Evolutionary conservation across 352 stramenopile genomes (phyloP), one percentile per base, ranked within the genome.

Genomic region (Phytophthora sansomeana): DNA sequence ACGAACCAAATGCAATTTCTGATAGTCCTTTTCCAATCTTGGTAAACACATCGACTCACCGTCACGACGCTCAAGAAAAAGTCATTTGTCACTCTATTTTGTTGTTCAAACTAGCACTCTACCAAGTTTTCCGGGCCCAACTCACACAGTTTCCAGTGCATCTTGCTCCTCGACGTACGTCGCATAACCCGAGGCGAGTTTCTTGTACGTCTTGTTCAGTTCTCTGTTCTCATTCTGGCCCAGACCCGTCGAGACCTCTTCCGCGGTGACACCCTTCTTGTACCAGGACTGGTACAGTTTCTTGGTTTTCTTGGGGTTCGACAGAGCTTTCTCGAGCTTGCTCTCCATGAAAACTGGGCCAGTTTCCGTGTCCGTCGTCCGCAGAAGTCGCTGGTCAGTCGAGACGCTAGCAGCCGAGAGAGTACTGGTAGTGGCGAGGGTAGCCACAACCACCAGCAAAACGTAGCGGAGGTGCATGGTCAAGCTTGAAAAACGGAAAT

Each of bases 241-340:
- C 14, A 72, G 51, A 1, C 35, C 49, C 8, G 33, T 35, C 0
- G 51, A 35, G 9, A 72, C 56, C 51, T 58, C 36, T 26, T 58
- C 67, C 21, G 38, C n/a, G 17, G 63, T 54, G 17, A 44, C 52
- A 21, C 63, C 63, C 10, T 33, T 67, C 30, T 58, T 61, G 49
- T 72, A 67, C 63, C 63, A 72, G n/a, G 16, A 11, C 9, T 46
- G 26, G 19, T 72, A 72, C 8, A 68, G 51, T 30, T 44, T 56
- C 33, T 57, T 41, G 9, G 60, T 54, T 29, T 68, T 68, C 26
- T 51, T 68, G 6, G 60, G 60, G 52, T 68, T 63, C 17, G 42
- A 30, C 9, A 68, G 16, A 1, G 51, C 43, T 35, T 61, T 62
- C 42, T 63, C 9, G 5, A 71, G 39, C 32, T 53, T 44, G 5